Conservation (phyloP, 192 early-diverging fungal species). For the Entomortierella chlamydospora region DNA sequence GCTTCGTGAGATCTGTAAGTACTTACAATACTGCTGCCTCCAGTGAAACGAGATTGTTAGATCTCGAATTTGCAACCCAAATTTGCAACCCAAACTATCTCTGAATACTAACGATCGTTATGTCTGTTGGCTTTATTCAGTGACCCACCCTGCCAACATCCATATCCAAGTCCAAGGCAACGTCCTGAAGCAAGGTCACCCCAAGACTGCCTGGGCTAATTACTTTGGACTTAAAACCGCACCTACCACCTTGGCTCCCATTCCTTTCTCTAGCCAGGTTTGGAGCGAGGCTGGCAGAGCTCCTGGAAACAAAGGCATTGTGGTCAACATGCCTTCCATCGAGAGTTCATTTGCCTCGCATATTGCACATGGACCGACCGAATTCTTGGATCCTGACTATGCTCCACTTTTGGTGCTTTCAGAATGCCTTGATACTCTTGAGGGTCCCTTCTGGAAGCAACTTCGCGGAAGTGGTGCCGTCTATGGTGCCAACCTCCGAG, state of each 20-base stretch:
- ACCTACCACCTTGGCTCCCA: constrained; percentile 28
- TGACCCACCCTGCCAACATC: constrained; percentile 61
- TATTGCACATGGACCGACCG: constrained; percentile 57
- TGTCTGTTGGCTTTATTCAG: constrained; percentile 11
- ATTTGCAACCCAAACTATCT: not conserved
- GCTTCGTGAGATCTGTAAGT: constrained; percentile 64
- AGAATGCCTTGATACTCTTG: constrained; percentile 66
- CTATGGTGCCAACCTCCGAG: constrained; percentile 60
- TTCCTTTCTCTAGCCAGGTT: constrained; percentile 55
- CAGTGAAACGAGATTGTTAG: no score
- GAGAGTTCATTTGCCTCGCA: constrained; percentile 68
- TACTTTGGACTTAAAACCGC: constrained; percentile 40
- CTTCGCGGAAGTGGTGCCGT: constrained; percentile 71
- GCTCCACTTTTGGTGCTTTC: constrained; percentile 65
- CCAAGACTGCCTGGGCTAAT: constrained; percentile 56
- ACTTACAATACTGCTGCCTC: not conserved
- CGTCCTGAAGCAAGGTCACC: constrained; percentile 59
- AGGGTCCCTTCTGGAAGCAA: constrained; percentile 72
- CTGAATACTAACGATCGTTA: not conserved
- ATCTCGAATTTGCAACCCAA: no score
- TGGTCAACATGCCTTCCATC: constrained; percentile 66
- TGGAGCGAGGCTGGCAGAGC: constrained; percentile 53
- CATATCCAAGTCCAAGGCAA: constrained; percentile 67
- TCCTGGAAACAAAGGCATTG: constrained; percentile 56
- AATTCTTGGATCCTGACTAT: constrained; percentile 63